phyloP scores from a whole-genome alignment of 768 basidiomycete genomes.

The Clavaria fumosa region DNA sequence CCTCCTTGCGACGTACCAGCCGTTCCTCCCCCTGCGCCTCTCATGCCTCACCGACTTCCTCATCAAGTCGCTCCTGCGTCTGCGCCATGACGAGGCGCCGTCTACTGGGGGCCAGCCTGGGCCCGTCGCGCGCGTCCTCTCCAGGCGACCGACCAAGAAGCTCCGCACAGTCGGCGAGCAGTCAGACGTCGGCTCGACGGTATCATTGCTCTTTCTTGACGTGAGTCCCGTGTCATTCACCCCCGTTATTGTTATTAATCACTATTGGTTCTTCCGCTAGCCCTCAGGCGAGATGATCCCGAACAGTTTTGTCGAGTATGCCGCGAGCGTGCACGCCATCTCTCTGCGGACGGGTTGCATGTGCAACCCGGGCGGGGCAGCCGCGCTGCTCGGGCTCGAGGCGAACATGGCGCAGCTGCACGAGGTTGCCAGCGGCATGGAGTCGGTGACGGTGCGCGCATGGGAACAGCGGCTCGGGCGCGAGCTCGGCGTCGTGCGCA shows the following conservation, averaged over 20 bases:
- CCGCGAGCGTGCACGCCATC: conserved; percentile 46
- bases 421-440: too few relatives aligned
- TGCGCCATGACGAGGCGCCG: conserved; percentile 48
- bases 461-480: conserved; percentile 46
- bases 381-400: conserved; percentile 51
- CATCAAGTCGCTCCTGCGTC: conserved; percentile 32
- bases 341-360: conserved; percentile 76
- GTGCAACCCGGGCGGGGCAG: conserved; percentile 78
- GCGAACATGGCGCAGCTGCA: conserved; percentile 47
- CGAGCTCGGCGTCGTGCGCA: conserved; percentile 60
- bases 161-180: conserved; percentile 47
- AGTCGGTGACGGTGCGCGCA: conserved; percentile 45
- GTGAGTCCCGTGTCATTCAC: conserved; percentile 25
- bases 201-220: conserved; percentile 46
- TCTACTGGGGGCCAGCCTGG: too few relatives aligned
- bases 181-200: conserved; percentile 46
- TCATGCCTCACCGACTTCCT: conserved; percentile 54
- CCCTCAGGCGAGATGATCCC: conserved; percentile 52
- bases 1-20: conserved; percentile 64
- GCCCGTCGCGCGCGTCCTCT: conserved; percentile 59
- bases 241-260: conserved; percentile 6
- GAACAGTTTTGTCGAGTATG: conserved; percentile 58
- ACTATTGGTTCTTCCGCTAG: too few relatives aligned
- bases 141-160: conserved; percentile 38
- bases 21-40: conserved; percentile 63